Conservation (phyloP, 2,329 filamentous ascomycete genomes). For the Fusarium sp. region DNA sequence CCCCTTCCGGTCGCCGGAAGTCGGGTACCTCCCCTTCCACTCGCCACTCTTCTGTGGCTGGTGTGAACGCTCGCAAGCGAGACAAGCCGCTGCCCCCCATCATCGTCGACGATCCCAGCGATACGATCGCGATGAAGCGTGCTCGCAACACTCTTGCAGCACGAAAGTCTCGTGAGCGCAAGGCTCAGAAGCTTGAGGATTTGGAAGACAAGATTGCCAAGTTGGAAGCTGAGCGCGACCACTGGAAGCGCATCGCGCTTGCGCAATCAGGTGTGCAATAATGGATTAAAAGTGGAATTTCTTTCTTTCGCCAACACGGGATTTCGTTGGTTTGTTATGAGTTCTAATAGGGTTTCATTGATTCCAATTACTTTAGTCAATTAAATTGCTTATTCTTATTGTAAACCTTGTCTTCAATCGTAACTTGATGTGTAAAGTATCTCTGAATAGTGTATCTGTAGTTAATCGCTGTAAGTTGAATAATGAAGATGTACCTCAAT, state of each 20-base stretch:
- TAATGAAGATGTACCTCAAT: not conserved
- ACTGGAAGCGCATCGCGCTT: conserved; percentile 74
- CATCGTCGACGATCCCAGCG: conserved; percentile 79
- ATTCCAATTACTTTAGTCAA: conserved; percentile 20
- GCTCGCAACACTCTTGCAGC: conserved; percentile 94
- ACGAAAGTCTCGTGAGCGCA: conserved; percentile 91
- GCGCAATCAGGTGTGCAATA: conserved; percentile 57
- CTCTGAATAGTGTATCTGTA: too few relatives aligned
- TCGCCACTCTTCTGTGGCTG: conserved; percentile 78
- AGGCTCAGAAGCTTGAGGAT: conserved; percentile 81
- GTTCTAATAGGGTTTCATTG: conserved; percentile 39
- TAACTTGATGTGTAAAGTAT: not conserved
- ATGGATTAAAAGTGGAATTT: conserved; percentile 52
- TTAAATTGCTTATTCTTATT: conserved; percentile 15
- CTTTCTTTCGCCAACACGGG: conserved; percentile 48
- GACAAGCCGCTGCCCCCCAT: conserved; percentile 87
- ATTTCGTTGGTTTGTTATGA: conserved; percentile 38
- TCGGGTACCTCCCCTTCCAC: conserved; percentile 61
- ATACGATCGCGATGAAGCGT: conserved; percentile 89
- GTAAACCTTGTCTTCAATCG: not conserved
- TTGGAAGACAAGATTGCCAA: conserved; percentile 82
- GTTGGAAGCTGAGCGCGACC: conserved; percentile 75
- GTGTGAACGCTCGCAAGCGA: conserved; percentile 81
- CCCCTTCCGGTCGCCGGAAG: conserved; percentile 62
- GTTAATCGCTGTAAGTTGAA: too few relatives aligned